phyloP scores from a whole-genome alignment of 1,284 basidiomycete species.

The Agroathelia rolfsii region DNA sequence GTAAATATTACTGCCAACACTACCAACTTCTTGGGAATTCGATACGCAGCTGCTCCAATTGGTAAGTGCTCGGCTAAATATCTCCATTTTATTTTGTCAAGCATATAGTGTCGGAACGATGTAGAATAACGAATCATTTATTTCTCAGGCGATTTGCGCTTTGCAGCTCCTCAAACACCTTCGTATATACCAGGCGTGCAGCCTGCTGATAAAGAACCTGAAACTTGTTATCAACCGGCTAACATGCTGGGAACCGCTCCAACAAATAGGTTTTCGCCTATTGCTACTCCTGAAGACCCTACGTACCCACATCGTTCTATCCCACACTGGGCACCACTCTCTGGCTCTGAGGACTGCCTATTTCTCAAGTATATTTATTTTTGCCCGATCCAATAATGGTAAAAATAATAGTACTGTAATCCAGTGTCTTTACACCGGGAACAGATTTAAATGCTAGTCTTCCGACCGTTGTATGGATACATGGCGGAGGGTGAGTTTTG shows the following conservation, averaged over 20 bases:
- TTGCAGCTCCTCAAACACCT: conserved; percentile 1
- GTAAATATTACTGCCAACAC: not conserved
- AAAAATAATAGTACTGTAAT: not conserved
- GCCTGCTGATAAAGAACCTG: not conserved
- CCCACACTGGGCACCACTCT: too few relatives aligned
- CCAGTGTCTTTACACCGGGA: conserved; percentile 20
- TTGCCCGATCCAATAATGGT: not conserved
- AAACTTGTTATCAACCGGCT: conserved; percentile 21
- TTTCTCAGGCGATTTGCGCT: conserved; percentile 4
- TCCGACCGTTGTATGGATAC: conserved; percentile 25
- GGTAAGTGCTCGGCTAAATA: too few relatives aligned
- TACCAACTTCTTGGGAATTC: conserved; percentile 1
- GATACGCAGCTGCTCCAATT: conserved; percentile 1
- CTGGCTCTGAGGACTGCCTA: conserved; percentile 23
- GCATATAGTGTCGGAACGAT: too few relatives aligned
- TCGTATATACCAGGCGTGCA: conserved; percentile 1
- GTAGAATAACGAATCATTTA: too few relatives aligned
- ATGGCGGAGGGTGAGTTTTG: conserved; percentile 22
- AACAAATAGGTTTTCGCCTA: conserved; percentile 11
- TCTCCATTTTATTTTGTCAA: too few relatives aligned
- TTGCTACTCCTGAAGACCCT: too few relatives aligned
- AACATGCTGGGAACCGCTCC: conserved; percentile 3
- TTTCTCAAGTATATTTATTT: conserved; percentile 18
- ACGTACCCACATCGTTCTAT: too few relatives aligned
- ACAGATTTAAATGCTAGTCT: conserved; percentile 10